Conservation (phyloP, 2,329 filamentous ascomycete species). For the Colletotrichum tamarilloi region DNA sequence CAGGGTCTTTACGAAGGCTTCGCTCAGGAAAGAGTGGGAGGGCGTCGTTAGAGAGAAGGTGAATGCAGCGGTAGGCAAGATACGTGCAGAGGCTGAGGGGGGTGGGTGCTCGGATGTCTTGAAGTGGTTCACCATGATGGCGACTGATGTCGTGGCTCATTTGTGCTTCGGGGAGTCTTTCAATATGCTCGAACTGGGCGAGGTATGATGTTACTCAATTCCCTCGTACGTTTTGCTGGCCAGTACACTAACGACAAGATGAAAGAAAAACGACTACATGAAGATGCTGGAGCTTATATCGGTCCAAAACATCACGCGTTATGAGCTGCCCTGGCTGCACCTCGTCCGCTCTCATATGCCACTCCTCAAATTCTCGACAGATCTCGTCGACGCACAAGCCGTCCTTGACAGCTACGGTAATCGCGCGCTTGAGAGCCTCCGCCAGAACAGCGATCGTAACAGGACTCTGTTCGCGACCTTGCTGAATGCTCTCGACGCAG, state of each 20-base stretch:
- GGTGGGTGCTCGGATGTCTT: constrained; percentile 55
- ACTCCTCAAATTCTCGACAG: neutral
- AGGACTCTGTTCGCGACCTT: neutral
- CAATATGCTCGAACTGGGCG: constrained; percentile 55
- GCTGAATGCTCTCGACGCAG: neutral
- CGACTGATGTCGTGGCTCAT: constrained; percentile 65
- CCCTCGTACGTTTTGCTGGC: no score
- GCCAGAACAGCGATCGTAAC: neutral
- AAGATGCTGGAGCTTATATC: constrained; percentile 17
- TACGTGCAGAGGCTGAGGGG: constrained; percentile 53
- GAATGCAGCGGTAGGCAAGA: constrained; percentile 53
- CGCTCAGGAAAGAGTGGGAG: constrained; percentile 44
- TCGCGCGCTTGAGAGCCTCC: constrained; percentile 3
- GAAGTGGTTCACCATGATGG: constrained; percentile 66
- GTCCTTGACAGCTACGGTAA: constrained; percentile 7
- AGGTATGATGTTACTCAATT: neutral
- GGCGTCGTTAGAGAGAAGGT: constrained; percentile 49
- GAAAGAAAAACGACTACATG: constrained; percentile 18
- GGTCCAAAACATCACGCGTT: constrained; percentile 10
- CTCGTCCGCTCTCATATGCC: neutral
- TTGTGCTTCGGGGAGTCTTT: constrained; percentile 67
- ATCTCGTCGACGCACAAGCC: neutral
- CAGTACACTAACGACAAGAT: neutral
- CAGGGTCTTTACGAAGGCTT: constrained; percentile 50
- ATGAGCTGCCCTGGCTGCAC: constrained; percentile 13